These are phyloP conservation scores for Candida vartiovaarae DNA, from an alignment of 805 yeast genomes.

Conservation along the genomic window DNA sequence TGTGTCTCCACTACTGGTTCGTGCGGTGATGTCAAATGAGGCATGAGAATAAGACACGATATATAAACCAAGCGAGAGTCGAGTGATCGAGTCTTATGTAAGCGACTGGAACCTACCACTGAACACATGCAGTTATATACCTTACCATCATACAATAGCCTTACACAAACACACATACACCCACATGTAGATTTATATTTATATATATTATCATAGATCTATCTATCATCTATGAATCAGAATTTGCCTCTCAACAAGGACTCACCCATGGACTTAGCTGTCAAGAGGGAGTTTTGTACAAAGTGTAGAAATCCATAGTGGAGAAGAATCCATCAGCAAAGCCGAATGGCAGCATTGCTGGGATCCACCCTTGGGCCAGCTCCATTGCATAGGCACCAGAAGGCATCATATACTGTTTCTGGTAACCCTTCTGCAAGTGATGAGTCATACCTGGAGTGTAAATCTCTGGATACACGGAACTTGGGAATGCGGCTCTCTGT, in stretches of 20 bases:
- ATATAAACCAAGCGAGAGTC: too few relatives aligned
- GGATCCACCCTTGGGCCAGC: slow-evolving; percentile 98
- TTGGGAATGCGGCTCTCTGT: slow-evolving; percentile 66
- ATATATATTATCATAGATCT: too few relatives aligned
- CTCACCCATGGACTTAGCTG: slow-evolving; percentile 71
- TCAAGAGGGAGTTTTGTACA: slow-evolving; percentile 61
- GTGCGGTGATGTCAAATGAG: too few relatives aligned
- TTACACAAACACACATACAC: too few relatives aligned
- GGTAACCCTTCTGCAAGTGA: slow-evolving; percentile 62
- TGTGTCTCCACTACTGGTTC: too few relatives aligned
- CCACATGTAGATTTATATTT: too few relatives aligned
- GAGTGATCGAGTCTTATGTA: too few relatives aligned
- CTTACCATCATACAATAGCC: too few relatives aligned
- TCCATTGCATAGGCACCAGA: slow-evolving; percentile 82
- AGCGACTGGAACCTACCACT: too few relatives aligned
- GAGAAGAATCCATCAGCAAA: slow-evolving; percentile 72
- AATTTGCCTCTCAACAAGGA: slow-evolving; percentile 69
- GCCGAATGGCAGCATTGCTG: slow-evolving; percentile 96
- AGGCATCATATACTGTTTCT: slow-evolving; percentile 85
- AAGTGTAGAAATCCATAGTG: slow-evolving; percentile 70
- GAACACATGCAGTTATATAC: too few relatives aligned
- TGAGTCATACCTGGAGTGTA: slow-evolving; percentile 86
- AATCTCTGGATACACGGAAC: slow-evolving; percentile 56
- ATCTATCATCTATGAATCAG: slow-evolving; percentile 1
- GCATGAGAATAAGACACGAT: too few relatives aligned